Percentiles rank a stretch among this genome's conserved stretches.
Conservation (phyloP, 1,139 yeast species). For the Yamadazyma sp. region DNA sequence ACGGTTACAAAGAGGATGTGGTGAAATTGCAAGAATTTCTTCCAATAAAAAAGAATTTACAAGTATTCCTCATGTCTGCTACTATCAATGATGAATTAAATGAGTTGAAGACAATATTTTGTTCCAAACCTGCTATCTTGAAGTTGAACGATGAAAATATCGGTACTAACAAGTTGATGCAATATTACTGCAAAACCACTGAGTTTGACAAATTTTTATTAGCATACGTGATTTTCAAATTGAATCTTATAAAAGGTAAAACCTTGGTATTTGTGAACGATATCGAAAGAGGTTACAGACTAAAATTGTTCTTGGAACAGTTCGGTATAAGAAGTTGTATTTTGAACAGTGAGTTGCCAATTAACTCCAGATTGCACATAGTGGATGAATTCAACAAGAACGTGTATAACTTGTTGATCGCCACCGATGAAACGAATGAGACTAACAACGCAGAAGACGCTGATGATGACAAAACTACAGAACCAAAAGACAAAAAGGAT, state of each 20-base stretch:
- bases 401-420: conserved; percentile 83
- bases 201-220: conserved; percentile 92
- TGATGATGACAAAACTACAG: conserved; percentile 21
- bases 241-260: conserved; percentile 87
- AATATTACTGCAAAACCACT: conserved; percentile 80
- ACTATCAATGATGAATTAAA: conserved; percentile 87
- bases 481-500: conserved; percentile 18
- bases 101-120: conserved; percentile 70
- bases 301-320: conserved; percentile 88
- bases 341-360: conserved; percentile 88
- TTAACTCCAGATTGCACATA: conserved; percentile 89
- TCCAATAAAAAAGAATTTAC: conserved; percentile 74
- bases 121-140: conserved; percentile 83
- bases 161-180: conserved; percentile 63
- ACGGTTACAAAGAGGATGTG: conserved; percentile 89
- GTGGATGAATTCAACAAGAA: conserved; percentile 94
- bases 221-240: conserved; percentile 87
- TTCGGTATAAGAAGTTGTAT: conserved; percentile 90
- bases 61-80: conserved; percentile 95
- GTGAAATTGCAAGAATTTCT: conserved; percentile 59
- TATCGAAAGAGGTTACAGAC: conserved; percentile 92
- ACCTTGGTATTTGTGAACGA: conserved; percentile 88
- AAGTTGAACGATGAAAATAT: conserved; percentile 69
- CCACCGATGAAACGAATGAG: conserved; percentile 86
- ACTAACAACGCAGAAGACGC: conserved; percentile 45